Evolutionary conservation across 768 basidiomycete genomes (phyloP), one percentile per base, ranked within the genome.

Genomic region (Boletus patriciae): DNA sequence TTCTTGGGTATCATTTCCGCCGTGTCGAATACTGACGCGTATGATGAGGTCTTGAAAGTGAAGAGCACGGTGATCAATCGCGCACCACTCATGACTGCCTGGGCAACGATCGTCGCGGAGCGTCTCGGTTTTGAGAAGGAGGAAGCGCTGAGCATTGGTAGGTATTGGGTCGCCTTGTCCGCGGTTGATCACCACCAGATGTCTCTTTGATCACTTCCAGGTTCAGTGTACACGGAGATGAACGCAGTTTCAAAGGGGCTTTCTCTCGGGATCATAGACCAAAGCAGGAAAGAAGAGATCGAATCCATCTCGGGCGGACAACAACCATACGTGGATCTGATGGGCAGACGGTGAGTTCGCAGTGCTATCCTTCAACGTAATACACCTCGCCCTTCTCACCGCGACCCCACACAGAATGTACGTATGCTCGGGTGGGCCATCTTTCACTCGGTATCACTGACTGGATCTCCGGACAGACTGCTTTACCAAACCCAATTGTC

Each of bases 71-170:
- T 92, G 19, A 80, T 92, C 44, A 98, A 98, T 71, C 86, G 96
- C 23, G 95, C 96, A 1, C 96, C 96, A 0, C 79, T 98, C 44
- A 91, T 98, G 90, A 94, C 87, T 53, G 93, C 90, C 2, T 98
- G 96, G 96, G 85, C 92, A 3, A 89, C 81, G 50, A 73, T 92
- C 34, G 91, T 98, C 27, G 89, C 92, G 4, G 91, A 93, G 63
- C 80, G 86, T 38, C 78, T 97, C 59, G 91, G 94, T 3, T 98
- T 98, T 70, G 81, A 85, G 49, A 78, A 88, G 56, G 86, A 92
- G 65, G 96, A 98, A 74, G 92, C 96, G 3, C 76, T 98, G 40
- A 94, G 92, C 60, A 91, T 98, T 53, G 94, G 94, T 88, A 61
- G 33, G 78, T 63, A n/a, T 40, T 25, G 42, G 27, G n/a, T 54